Base-by-base conservation (phyloP, 352 stramenopile species). In the Pythium apleroticum region DNA sequence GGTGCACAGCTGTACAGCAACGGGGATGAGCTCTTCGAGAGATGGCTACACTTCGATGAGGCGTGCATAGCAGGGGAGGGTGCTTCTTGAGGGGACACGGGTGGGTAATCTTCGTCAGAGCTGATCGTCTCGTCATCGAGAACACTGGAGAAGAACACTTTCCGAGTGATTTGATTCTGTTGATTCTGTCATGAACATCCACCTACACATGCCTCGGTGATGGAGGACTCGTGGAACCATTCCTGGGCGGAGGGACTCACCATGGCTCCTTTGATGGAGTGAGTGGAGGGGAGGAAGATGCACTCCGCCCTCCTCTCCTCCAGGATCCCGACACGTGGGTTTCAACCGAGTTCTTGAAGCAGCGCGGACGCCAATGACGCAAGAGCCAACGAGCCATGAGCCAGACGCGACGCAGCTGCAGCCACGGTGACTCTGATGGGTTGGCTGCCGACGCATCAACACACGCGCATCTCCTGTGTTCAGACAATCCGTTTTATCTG, bases 401-500 rank as follows among this genome's bases (percentile, higher is more conserved):
- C 43, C 43, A 50, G 43, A 50, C 43, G 43, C 20, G n/a, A 17
- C 43, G 43, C 43, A 50, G 43, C 43, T 50, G 43, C 43, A 50
- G 48, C 25, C 3, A 37, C n/a, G 1, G 48, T 37, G 48, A 31
- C 25, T 22, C 28, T 24, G 25, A 41, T 59, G 52, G 39, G 30
- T 48, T n/a, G n/a, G 20, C n/a, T 35, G 35, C 52, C 7, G 52
- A 15, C 45, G 52, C 25, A 25, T 43, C 25, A 39, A 25, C 25
- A 43, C 20, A 41, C 6, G 20, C 30, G 50, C 60, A 55, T 43
- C 50, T 19, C 59, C 10, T 52, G 57, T 35, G 57, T 64, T 57
- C 57, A 64, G 57, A 41, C 41, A 43, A 64, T 31, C 5, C 45
- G 35, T 57, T 59, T 64, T 64, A 20, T 64, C 46, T 64, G 57